Percentiles rank a stretch among this genome's conserved stretches.
phyloP scores from a whole-genome alignment of 768 basidiomycete species.

The Boletellus emodensis region DNA sequence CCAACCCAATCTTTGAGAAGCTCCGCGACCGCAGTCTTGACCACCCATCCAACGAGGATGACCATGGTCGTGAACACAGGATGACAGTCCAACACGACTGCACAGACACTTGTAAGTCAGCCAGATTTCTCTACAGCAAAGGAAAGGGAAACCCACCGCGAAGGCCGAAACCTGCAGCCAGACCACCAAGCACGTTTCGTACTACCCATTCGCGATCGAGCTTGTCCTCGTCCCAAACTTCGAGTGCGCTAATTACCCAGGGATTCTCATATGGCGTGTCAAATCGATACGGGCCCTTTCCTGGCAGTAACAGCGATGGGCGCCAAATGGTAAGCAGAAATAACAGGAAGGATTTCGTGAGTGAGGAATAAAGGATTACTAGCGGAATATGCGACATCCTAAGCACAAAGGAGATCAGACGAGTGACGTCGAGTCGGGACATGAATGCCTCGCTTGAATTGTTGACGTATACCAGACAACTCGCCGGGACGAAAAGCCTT shows the following conservation, averaged over 20 bases:
- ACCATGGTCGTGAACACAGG: conserved; percentile 72
- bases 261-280: conserved; percentile 32
- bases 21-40: conserved; percentile 60
- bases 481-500: conserved; percentile 11
- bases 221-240: conserved; percentile 65
- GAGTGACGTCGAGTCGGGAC: too few species aligned
- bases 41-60: conserved; percentile 68
- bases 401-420: background rate
- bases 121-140: background rate
- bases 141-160: conserved; percentile 48
- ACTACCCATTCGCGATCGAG: conserved; percentile 83
- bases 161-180: conserved; percentile 83
- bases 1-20: conserved; percentile 69
- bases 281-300: conserved; percentile 17
- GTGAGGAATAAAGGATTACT: conserved; percentile 77
- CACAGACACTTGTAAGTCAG: background rate
- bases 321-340: conserved; percentile 79
- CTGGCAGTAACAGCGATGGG: conserved; percentile 35
- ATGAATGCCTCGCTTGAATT: conserved; percentile 49
- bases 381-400: conserved; percentile 75
- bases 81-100: conserved; percentile 76
- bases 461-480: conserved; percentile 51
- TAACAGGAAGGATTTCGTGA: conserved; percentile 82
- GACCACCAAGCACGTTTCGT: conserved; percentile 77
- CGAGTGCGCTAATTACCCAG: conserved; percentile 40